Evolutionary conservation across 306 rosid species (phyloP).

Genomic region (Prunus campanulata): DNA sequence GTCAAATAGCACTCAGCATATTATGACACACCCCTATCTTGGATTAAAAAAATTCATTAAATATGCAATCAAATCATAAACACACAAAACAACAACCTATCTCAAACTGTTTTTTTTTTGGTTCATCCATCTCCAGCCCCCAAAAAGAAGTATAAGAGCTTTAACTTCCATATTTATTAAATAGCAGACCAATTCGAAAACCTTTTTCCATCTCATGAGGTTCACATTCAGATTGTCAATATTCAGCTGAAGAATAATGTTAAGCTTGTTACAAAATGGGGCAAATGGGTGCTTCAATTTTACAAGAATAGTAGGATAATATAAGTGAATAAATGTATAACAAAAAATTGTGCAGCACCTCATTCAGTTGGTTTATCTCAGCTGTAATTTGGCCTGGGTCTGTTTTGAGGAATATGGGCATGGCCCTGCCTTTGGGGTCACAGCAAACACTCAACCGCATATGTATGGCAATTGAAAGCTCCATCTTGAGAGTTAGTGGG

Average conservation of each 20-base stretch:
- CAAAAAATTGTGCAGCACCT: neutral
- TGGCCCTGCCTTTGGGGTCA: slow-evolving; percentile 29
- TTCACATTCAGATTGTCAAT: neutral
- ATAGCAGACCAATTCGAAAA: neutral
- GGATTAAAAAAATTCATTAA: neutral
- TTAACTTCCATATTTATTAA: neutral
- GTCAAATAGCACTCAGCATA: slow-evolving; percentile 6
- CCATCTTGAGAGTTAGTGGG: slow-evolving; percentile 17
- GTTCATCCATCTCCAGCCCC: slow-evolving; percentile 8
- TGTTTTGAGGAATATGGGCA: slow-evolving; percentile 23
- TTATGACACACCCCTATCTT: neutral
- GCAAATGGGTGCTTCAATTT: slow-evolving; percentile 7
- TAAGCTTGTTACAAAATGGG: slow-evolving; percentile 3
- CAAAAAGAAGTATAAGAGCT: neutral
- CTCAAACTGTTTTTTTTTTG: neutral
- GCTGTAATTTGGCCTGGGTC: slow-evolving; percentile 2
- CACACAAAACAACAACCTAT: neutral
- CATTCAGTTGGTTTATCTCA: neutral
- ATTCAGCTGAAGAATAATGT: slow-evolving; percentile 2
- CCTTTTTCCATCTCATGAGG: neutral
- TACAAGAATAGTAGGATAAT: slow-evolving; percentile 2
- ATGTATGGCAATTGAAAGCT: slow-evolving; percentile 16
- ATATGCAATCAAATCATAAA: neutral
- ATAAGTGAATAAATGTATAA: neutral
- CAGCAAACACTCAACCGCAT: neutral